Evolutionary conservation across 352 stramenopile species (phyloP).

Genomic region (Pelagophyceae sp.): DNA sequence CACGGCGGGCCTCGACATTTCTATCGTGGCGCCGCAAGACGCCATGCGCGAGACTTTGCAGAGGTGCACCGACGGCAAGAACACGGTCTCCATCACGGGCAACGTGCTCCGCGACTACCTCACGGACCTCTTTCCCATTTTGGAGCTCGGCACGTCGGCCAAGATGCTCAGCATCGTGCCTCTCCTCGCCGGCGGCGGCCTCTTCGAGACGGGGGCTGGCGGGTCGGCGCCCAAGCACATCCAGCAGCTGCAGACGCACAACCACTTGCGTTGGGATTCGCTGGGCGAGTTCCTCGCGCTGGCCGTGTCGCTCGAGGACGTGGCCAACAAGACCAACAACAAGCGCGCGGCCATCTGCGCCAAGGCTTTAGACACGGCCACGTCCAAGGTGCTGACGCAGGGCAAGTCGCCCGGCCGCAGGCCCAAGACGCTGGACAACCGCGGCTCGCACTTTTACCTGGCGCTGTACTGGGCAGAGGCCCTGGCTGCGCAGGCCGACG

Average conservation of each 20-base stretch:
- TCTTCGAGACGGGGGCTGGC: slow-evolving; percentile 63
- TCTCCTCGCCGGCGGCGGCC: slow-evolving; percentile 55
- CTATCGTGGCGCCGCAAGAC: slow-evolving; percentile 61
- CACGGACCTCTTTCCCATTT: slow-evolving; percentile 66
- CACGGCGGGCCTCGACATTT: slow-evolving; percentile 55
- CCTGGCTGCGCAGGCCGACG: slow-evolving; percentile 33
- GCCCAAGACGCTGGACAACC: slow-evolving; percentile 65
- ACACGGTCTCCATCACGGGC: slow-evolving; percentile 66
- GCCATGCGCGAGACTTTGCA: slow-evolving; percentile 50
- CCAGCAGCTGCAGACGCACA: slow-evolving; percentile 58
- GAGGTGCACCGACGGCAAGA: slow-evolving; percentile 47
- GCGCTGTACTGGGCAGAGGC: slow-evolving; percentile 65
- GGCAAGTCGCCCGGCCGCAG: slow-evolving; percentile 45
- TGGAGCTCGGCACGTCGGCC: slow-evolving; percentile 61
- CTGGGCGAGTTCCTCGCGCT: slow-evolving; percentile 59
- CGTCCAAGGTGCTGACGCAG: slow-evolving; percentile 53
- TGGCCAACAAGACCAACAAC: slow-evolving; percentile 45
- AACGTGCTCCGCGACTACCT: slow-evolving; percentile 70
- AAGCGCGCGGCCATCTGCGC: slow-evolving; percentile 49
- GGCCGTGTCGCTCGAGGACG: slow-evolving; percentile 55
- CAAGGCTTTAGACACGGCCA: slow-evolving; percentile 51
- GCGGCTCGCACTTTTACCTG: slow-evolving; percentile 62
- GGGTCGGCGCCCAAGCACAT: slow-evolving; percentile 64
- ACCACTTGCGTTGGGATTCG: slow-evolving; percentile 59
- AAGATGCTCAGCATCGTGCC: slow-evolving; percentile 71